Conservation (phyloP, 768 basidiomycete species). For the Trametes cingulata region DNA sequence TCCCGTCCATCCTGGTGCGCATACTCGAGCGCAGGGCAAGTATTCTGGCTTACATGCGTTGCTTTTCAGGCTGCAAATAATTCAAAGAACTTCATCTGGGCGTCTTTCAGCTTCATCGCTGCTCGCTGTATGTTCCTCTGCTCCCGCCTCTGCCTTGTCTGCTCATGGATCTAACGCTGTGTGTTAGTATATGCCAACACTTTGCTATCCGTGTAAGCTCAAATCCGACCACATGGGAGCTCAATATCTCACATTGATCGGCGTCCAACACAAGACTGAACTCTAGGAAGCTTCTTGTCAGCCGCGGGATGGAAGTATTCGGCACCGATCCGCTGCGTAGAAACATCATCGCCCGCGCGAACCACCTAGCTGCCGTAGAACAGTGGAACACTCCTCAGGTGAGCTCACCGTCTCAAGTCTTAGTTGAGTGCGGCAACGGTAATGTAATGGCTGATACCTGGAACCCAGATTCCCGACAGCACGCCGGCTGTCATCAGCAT, state of each 20-base stretch:
- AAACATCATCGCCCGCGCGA: conserved; percentile 8
- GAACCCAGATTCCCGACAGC: neutral
- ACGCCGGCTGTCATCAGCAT: neutral
- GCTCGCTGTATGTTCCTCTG: neutral
- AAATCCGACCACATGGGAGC: neutral
- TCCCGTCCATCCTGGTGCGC: neutral
- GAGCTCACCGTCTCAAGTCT: no score
- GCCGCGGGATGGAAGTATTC: conserved; percentile 8
- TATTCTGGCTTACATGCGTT: no score
- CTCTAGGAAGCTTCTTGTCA: conserved; percentile 1
- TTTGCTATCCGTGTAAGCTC: neutral
- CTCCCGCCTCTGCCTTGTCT: neutral
- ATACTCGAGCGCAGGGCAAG: no score
- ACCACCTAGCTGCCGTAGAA: conserved; percentile 5
- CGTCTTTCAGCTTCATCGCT: neutral
- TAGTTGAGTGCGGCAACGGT: no score
- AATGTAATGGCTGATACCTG: neutral
- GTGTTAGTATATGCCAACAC: neutral
- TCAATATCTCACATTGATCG: neutral
- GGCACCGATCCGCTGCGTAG: neutral
- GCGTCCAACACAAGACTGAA: neutral
- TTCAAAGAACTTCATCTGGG: neutral
- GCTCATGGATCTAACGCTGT: neutral
- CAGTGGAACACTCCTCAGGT: conserved; percentile 3
- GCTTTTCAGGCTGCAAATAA: no score